Percentiles rank a stretch among this genome's conserved stretches.
Conservation (phyloP, 176 grass and related monocot species). For the Eragrostis nindensis region DNA sequence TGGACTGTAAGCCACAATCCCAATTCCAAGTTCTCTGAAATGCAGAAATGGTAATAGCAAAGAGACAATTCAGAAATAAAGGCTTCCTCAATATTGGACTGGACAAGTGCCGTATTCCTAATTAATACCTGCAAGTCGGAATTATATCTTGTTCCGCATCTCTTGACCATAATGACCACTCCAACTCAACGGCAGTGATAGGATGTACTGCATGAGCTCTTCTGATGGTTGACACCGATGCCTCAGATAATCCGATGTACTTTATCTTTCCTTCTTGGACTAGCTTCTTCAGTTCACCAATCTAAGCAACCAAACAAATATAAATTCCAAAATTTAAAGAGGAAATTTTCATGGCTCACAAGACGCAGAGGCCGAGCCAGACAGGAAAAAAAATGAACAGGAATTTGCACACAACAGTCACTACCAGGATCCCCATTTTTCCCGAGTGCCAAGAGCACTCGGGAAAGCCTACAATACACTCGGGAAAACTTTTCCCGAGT, state of each 20-base stretch:
- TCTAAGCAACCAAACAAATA: conserved; percentile 16
- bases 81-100: neutral
- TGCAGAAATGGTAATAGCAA: neutral
- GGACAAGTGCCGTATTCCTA: neutral
- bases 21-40: conserved; percentile 72
- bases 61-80: neutral
- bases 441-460: no score
- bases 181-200: conserved; percentile 60
- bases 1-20: conserved; percentile 78
- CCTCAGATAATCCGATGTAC: conserved; percentile 69
- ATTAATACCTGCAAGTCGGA: conserved; percentile 69
- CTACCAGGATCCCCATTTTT: no score
- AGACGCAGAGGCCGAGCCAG: no score
- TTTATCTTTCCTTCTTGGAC: conserved; percentile 76
- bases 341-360: no score
- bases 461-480: no score
- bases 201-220: conserved; percentile 70
- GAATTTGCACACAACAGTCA: no score
- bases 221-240: conserved; percentile 62
- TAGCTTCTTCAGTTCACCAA: conserved; percentile 69
- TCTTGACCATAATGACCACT: conserved; percentile 78
- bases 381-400: no score
- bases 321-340: no score
- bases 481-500: no score
- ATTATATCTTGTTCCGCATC: conserved; percentile 67